Evolutionary conservation across 2,329 filamentous ascomycete species (phyloP), one percentile per base, ranked within the genome.

Genomic region (Colletotrichum paranaense): DNA sequence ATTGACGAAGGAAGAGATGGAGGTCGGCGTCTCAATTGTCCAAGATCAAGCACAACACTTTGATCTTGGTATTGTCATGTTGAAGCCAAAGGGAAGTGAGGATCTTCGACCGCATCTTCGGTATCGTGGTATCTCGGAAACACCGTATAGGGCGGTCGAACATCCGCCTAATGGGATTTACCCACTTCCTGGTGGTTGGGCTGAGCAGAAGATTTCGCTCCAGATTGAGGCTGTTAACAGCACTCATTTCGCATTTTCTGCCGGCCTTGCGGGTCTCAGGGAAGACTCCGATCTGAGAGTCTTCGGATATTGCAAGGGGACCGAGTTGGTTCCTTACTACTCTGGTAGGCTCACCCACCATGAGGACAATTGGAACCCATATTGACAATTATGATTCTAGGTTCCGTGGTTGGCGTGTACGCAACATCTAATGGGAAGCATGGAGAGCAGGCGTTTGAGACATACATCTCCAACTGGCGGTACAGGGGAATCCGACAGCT

Each of bases 41-140:
- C 79, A 90, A 42, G 89, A 86, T 0, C 85, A 90, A 77, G 84
- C 86, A 74, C 86, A 89, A 72, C 88, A 90, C 64, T 79, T 88
- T 8, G 86, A 89, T 55, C 76, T 90, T 9, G 83, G 84, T 0
- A 74, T 86, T 9, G 81, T 83, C 19, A 75, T 82, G 76, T 78
- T 85, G 75, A 75, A 49, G 38, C 24, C 62, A 6, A 26, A 52
- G 1, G 68, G 58, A 2, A 49, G 52, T 2, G 38, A 42, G 7
- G 63, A 67, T 16, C 14, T 72, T 2, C 52, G 72, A 2, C 68
- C 63, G 19, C 72, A 2, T 28, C 68, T 19, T 9, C 74, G 1
- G 76, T 81, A 32, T 75, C 77, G 1, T 74, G 76, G 71, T 1
- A 62, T 71, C 11, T 73, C 71, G 11, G 72, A 74, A 58, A 74